Base-by-base conservation (phyloP, 192 early-diverging fungal genomes). In the Chytriomyces hyalinus region DNA sequence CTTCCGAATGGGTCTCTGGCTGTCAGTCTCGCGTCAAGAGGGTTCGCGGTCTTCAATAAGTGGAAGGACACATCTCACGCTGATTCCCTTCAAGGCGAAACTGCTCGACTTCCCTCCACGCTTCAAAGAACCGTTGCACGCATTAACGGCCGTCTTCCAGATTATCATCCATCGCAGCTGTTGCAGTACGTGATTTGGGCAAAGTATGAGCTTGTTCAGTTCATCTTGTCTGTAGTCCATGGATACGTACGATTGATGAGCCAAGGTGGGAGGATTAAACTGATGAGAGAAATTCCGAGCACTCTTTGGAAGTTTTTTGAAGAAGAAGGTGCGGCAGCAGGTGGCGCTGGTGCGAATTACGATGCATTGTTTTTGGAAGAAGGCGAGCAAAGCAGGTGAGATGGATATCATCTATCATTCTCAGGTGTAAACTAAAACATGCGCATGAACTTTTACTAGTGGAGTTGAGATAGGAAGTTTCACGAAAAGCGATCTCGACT, bases 161-260 rank as follows among this genome's bases (percentile, higher is more conserved):
- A 92, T 68, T 91, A 94, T 70, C 92, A 95, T 73, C 94, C 94
- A 11, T 78, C 83, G 22, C 76, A 92, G 13, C 72, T 95, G 59
- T 78, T 90, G 7, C 87, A 93, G 45, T 90, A 92, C 77, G 78
- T 95, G 45, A 70, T 93, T 70, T 93, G 92, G 92, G 90, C 90
- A 87, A 84, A 74, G 68, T 75, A 65, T 50, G 70, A 73, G 24
- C 77, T 92, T 6, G 88, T 93, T 36, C 86, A 90, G 20, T 87
- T 85, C 68, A 84, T 89, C 26, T 73, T 94, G 43, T 84, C 84
- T 17, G 79, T 88, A 5, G 84, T 95, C n/a, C 88, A 92, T 65
- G 83, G 85, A 46, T 93, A 87, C 61, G 81, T 90, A 61, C 84
- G 80, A 68, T 71, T 91, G 50, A 80, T 92, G 63, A 78, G 77